Base-by-base conservation (phyloP, 208 protist genomes). In the Porcisia hertigi region DNA sequence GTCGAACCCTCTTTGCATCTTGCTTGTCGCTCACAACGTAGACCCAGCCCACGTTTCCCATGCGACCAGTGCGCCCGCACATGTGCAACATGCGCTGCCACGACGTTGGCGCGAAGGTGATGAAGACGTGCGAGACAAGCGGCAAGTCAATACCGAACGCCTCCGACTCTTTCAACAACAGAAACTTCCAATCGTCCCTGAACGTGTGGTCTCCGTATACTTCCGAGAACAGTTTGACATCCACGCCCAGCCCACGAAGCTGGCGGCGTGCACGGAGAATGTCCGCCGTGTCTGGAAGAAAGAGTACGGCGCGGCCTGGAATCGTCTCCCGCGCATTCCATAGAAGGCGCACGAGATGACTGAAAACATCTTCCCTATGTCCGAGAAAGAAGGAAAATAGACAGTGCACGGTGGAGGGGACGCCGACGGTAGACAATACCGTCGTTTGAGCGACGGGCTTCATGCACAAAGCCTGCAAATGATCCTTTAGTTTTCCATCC, bases 41-140 rank as follows among this genome's bases (percentile, higher is more conserved):
- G 5, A 90, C 92, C 91, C 92, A 96, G 20, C 92, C 92, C n/a
- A 94, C 80, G 78, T 92, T 95, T 64, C 90, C 90, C 23, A 94
- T 77, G 1, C 89, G 84, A 7, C 88, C 89, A 14, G 86, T 89
- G 43, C 90, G 88, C 12, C 92, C 89, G 66, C 89, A 93, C 92
- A 96, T 94, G 81, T 96, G 92, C 76, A 93, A 83, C 76, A 88
- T 93, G 58, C 85, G 82, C 62, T 88, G 86, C 79, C 86, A 86
- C n/a, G 84, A 87, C 25, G 78, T 77, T 59, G 92, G 92, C 41
- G 82, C 83, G 77, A 96, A 96, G 30, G 86, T 89, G 65, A 96
- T 89, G 71, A 96, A 88, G 23, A 94, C 92, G 73, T 96, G 92
- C 25, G 92, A 96, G 36, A 96, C 87, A 63, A 89, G 82, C 1